A percentile compares a stretch with the other conserved stretches of the same genome.
Conservation (phyloP, 345 rosid species). For the Lepidium africanum region DNA sequence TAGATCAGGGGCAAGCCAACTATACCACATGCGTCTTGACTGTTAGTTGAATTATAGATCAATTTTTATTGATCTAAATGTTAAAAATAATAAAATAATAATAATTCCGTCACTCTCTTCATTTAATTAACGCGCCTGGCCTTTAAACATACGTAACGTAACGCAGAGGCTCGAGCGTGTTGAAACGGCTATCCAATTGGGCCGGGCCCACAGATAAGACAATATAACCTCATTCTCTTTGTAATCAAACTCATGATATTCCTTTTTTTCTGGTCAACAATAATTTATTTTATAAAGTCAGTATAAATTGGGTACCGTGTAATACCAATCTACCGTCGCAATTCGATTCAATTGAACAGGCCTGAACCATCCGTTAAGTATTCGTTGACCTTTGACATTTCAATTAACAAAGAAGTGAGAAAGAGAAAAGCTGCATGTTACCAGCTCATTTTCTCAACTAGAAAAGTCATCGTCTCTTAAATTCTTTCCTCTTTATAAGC, state of each 20-base stretch:
- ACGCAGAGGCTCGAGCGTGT: not conserved
- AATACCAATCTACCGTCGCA: not conserved
- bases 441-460: not conserved
- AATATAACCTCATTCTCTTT: not conserved
- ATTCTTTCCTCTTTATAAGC: conserved; percentile 17
- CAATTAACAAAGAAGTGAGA: not conserved
- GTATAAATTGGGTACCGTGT: not conserved
- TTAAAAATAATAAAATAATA: too few relatives aligned
- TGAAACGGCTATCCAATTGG: not conserved
- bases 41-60: too few relatives aligned
- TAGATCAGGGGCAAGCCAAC: too few relatives aligned
- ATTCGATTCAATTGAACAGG: not conserved
- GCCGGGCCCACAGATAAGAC: not conserved
- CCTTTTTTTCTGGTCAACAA: too few relatives aligned
- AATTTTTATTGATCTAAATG: too few relatives aligned
- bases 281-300: too few relatives aligned
- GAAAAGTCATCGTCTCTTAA: conserved; percentile 11
- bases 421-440: not conserved
- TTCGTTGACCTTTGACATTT: conserved; percentile 16
- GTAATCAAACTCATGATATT: too few relatives aligned
- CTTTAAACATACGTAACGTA: too few relatives aligned
- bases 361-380: not conserved
- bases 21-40: too few relatives aligned
- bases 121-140: too few relatives aligned
- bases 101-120: too few relatives aligned